These are phyloP conservation scores for Ogataea naganishii DNA, from an alignment of 805 yeast species.

Conservation along the genomic window DNA sequence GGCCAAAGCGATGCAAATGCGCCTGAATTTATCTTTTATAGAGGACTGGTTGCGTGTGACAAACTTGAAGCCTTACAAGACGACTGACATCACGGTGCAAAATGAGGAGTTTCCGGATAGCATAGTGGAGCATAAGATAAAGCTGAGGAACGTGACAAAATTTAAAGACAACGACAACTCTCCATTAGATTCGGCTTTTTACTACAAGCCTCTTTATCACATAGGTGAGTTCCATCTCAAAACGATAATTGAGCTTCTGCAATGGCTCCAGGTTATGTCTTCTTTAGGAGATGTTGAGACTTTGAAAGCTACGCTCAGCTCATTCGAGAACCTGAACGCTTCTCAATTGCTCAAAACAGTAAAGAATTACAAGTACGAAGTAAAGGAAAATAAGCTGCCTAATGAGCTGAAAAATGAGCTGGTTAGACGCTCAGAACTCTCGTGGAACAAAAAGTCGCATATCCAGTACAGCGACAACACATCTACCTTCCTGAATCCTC, in stretches of 20 bases:
- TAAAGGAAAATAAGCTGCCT: constrained; percentile 64
- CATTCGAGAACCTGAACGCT: constrained; percentile 53
- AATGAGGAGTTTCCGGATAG: constrained; percentile 24
- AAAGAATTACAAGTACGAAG: constrained; percentile 76
- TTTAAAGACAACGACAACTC: constrained; percentile 22
- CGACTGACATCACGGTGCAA: constrained; percentile 15
- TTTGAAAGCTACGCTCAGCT: constrained; percentile 42
- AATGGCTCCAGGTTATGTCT: constrained; percentile 85
- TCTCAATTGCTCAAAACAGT: constrained; percentile 62
- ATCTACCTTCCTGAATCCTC: constrained; percentile 41
- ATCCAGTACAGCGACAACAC: constrained; percentile 11
- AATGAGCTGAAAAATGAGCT: constrained; percentile 38
- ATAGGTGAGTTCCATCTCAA: constrained; percentile 60
- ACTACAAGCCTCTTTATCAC: constrained; percentile 54
- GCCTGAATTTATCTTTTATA: constrained; percentile 74
- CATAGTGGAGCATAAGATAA: constrained; percentile 13
- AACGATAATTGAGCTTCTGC: constrained; percentile 71
- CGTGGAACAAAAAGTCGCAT: constrained; percentile 23
- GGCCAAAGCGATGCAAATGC: constrained; percentile 78
- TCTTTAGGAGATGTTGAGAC: constrained; percentile 59
- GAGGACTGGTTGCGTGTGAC: constrained; percentile 91
- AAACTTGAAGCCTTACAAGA: constrained; percentile 37
- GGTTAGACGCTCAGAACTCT: too few relatives aligned
- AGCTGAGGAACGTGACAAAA: constrained; percentile 20
- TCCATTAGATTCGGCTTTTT: constrained; percentile 45